Evolutionary conservation across 73 alveolate species (phyloP).

Genomic region (Tetrahymena malaccensis): DNA sequence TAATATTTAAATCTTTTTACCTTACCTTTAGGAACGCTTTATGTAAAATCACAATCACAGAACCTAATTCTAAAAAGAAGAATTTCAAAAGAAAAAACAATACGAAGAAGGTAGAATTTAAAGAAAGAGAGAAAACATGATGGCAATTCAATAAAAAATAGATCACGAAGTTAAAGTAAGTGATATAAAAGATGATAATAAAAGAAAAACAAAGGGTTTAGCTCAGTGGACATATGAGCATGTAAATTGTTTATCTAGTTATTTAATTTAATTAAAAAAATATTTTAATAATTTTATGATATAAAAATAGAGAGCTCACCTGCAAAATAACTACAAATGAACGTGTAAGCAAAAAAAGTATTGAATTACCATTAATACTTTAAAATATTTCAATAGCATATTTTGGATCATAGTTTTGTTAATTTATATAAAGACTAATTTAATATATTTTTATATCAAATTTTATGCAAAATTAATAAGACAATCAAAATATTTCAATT

Average conservation of each 20-base stretch:
- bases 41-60: slow-evolving; percentile 17
- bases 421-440: too few relatives aligned
- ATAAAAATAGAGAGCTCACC: slow-evolving; percentile 20
- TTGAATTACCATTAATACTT: background rate
- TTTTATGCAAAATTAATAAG: too few relatives aligned
- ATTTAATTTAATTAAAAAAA: background rate
- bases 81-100: background rate
- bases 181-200: slow-evolving; percentile 7
- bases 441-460: too few relatives aligned
- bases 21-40: background rate
- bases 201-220: slow-evolving; percentile 14
- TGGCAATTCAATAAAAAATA: slow-evolving; percentile 20
- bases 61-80: slow-evolving; percentile 24
- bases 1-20: background rate
- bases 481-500: too few relatives aligned
- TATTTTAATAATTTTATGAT: background rate
- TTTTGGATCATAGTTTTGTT: background rate
- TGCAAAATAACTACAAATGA: slow-evolving; percentile 36
- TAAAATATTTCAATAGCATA: too few relatives aligned
- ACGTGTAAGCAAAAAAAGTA: background rate
- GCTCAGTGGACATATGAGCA: slow-evolving; percentile 37
- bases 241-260: background rate
- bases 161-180: background rate
- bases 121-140: slow-evolving; percentile 16
- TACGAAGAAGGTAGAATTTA: slow-evolving; percentile 16